A percentile compares a stretch with the other conserved stretches of the same genome.
Conservation (phyloP, 441 rosid genomes). For the Flueggea neowawraea region DNA sequence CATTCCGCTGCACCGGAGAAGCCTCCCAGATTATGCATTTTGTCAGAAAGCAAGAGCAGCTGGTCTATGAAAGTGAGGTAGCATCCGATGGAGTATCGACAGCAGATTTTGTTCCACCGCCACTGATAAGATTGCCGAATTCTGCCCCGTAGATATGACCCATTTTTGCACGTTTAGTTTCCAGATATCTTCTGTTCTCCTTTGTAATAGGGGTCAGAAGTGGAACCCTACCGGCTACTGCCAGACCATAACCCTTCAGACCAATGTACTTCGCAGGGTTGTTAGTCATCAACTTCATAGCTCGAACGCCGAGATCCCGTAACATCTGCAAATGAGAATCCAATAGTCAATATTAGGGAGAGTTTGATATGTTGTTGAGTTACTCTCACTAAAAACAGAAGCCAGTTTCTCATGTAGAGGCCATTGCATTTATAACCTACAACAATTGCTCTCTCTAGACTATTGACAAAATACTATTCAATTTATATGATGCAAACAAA, state of each 20-base stretch:
- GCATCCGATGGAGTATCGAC: slow-evolving; percentile 14
- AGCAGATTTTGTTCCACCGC: slow-evolving; percentile 10
- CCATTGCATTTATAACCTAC: background rate
- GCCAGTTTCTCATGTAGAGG: no score
- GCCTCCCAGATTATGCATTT: background rate
- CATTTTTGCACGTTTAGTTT: slow-evolving; percentile 72
- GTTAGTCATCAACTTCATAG: slow-evolving; percentile 90
- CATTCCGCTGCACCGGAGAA: no score
- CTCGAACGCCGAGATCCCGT: slow-evolving; percentile 69
- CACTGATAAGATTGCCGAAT: slow-evolving; percentile 19
- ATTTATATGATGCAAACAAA: background rate
- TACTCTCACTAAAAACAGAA: no score
- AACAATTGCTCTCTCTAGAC: background rate
- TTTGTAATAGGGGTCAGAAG: slow-evolving; percentile 36
- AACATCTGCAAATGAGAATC: slow-evolving; percentile 47
- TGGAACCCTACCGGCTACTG: slow-evolving; percentile 79
- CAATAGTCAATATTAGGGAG: background rate
- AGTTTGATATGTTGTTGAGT: no score
- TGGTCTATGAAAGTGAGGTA: slow-evolving; percentile 13
- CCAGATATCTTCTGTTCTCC: slow-evolving; percentile 63
- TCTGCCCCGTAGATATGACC: slow-evolving; percentile 67
- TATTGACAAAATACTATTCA: no score
- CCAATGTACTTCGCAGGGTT: slow-evolving; percentile 78
- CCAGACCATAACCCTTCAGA: slow-evolving; percentile 85
- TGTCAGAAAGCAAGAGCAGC: slow-evolving; percentile 3